phyloP scores from a whole-genome alignment of 768 basidiomycete genomes.

The Mycena chlorophos region DNA sequence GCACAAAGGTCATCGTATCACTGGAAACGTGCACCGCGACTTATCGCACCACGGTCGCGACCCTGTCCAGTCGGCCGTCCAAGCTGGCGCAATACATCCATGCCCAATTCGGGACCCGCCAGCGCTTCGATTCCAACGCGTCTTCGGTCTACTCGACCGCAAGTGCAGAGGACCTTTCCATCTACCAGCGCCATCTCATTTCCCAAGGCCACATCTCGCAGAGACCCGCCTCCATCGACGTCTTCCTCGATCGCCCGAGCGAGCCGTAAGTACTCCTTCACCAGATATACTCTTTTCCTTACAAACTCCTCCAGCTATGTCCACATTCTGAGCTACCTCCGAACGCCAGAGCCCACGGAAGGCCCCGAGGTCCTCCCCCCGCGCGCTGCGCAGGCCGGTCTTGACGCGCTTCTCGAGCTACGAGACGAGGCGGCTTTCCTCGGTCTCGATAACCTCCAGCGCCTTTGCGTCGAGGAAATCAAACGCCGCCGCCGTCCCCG shows the following conservation, averaged over 20 bases:
- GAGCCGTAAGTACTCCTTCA: conserved; percentile 59
- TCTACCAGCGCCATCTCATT: conserved; percentile 63
- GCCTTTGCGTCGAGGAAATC: conserved; percentile 69
- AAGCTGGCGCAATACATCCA: conserved; percentile 60
- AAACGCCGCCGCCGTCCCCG: conserved; percentile 47
- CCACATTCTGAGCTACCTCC: conserved; percentile 72
- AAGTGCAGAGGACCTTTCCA: conserved; percentile 50
- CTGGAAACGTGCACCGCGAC: conserved; percentile 73
- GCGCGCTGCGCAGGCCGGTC: conserved; percentile 53
- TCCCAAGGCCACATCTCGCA: conserved; percentile 56
- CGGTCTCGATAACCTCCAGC: conserved; percentile 62
- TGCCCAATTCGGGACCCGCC: conserved; percentile 41
- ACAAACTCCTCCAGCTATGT: conserved; percentile 50
- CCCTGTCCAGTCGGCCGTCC: conserved; percentile 69
- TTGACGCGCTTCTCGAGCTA: conserved; percentile 71
- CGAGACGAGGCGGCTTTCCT: conserved; percentile 79
- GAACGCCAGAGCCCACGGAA: conserved; percentile 51
- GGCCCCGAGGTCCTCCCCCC: conserved; percentile 54
- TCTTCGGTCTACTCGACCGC: conserved; percentile 58
- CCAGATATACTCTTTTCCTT: not conserved
- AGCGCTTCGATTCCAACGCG: conserved; percentile 42
- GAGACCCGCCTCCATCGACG: conserved; percentile 51
- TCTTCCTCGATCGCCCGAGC: conserved; percentile 82
- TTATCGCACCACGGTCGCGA: conserved; percentile 64
- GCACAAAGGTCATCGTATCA: conserved; percentile 63